phyloP scores from a whole-genome alignment of 176 grass and related monocot species.

The Eragrostis nindensis region DNA sequence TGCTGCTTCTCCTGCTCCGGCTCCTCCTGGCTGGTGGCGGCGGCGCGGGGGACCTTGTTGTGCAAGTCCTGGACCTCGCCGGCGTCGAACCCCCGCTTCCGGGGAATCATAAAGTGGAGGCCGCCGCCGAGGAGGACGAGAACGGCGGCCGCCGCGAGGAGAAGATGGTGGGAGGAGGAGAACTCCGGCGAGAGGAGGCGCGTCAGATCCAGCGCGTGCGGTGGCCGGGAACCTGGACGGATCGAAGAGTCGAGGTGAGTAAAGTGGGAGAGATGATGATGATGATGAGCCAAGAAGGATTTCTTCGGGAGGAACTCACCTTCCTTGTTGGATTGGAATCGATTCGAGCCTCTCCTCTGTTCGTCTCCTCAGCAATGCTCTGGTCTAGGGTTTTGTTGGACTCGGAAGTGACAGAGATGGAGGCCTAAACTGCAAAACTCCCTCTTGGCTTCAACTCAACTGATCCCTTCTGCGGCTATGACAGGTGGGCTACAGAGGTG shows the following conservation, averaged over 20 bases:
- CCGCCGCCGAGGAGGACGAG: constrained; percentile 51
- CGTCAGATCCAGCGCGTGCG: background rate
- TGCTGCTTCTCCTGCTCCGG: background rate
- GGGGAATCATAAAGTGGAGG: constrained; percentile 73
- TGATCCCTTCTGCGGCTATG: background rate
- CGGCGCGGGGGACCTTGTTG: constrained; percentile 56
- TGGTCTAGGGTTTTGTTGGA: background rate
- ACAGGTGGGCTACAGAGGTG: background rate
- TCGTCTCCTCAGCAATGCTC: no score
- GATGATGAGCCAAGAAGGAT: background rate
- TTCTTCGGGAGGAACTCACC: background rate
- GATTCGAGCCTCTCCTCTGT: background rate
- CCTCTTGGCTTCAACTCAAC: background rate
- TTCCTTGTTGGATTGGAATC: background rate
- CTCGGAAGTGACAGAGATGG: background rate
- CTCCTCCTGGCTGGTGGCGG: background rate
- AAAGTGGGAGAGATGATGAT: background rate
- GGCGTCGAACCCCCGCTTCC: constrained; percentile 54
- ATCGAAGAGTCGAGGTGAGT: background rate
- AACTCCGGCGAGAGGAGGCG: background rate
- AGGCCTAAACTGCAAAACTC: no score
- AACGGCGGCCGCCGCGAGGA: constrained; percentile 48
- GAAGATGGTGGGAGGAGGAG: background rate
- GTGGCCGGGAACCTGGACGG: constrained; percentile 20
- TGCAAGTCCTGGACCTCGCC: constrained; percentile 62